A percentile compares a stretch with the other conserved stretches of the same genome.
phyloP scores from a whole-genome alignment of 1,139 yeast species.

The Saccharomyces pastorianus region DNA sequence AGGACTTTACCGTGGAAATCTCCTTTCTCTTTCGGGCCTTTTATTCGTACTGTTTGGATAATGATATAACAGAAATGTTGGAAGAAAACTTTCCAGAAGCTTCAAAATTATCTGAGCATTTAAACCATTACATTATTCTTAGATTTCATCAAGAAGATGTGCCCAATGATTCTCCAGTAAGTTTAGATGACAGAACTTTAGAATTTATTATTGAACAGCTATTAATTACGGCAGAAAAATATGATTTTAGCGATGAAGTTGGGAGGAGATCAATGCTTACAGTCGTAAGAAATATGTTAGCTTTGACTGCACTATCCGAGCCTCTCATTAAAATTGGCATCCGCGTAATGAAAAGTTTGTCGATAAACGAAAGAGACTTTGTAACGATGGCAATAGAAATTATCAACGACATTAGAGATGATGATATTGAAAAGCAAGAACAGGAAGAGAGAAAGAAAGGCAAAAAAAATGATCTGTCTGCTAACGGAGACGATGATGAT shows the following conservation, averaged over 20 bases:
- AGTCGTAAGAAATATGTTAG: slow-evolving; percentile 54
- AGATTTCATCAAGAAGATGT: slow-evolving; percentile 33
- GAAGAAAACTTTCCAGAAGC: slow-evolving; percentile 79
- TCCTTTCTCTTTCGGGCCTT: slow-evolving; percentile 65
- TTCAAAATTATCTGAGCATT: slow-evolving; percentile 48
- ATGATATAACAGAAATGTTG: slow-evolving; percentile 46
- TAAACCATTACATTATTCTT: slow-evolving; percentile 37
- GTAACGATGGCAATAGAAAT: slow-evolving; percentile 76
- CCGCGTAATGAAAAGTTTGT: slow-evolving; percentile 58
- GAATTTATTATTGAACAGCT: slow-evolving; percentile 75
- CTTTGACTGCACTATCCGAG: slow-evolving; percentile 44
- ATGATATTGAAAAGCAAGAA: slow-evolving; percentile 40
- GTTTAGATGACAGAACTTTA: slow-evolving; percentile 43
- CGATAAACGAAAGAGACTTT: slow-evolving; percentile 77
- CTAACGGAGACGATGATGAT: slow-evolving; percentile 21
- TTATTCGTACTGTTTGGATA: slow-evolving; percentile 53
- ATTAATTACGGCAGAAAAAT: slow-evolving; percentile 55
- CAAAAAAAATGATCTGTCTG: slow-evolving; percentile 2
- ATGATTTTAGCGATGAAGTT: slow-evolving; percentile 85
- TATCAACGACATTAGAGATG: slow-evolving; percentile 75
- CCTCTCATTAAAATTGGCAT: slow-evolving; percentile 50
- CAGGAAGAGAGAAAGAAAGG: slow-evolving; percentile 11
- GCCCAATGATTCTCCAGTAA: slow-evolving; percentile 9
- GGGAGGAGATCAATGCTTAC: slow-evolving; percentile 80
- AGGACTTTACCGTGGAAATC: slow-evolving; percentile 61